Evolutionary conservation across 1,139 yeast species (phyloP).

Genomic region (Geotrichum reessii): DNA sequence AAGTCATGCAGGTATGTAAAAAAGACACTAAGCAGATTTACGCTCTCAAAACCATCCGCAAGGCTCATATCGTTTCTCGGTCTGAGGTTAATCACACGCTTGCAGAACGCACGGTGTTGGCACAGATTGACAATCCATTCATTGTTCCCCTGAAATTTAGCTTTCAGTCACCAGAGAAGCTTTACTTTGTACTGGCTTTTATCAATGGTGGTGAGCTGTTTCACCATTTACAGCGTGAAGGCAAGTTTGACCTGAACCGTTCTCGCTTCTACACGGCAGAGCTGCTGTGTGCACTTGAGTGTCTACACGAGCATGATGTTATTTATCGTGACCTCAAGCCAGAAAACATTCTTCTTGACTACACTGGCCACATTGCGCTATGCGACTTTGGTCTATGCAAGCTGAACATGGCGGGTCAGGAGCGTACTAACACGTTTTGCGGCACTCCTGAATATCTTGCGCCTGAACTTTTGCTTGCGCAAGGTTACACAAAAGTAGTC

Average conservation of each 20-base stretch:
- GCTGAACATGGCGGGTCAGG: slow-evolving; percentile 82
- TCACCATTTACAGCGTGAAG: slow-evolving; percentile 88
- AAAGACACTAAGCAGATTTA: slow-evolving; percentile 91
- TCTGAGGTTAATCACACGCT: slow-evolving; percentile 93
- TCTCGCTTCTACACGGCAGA: slow-evolving; percentile 93
- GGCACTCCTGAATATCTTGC: slow-evolving; percentile 97
- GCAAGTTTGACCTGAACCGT: slow-evolving; percentile 81
- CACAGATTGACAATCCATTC: slow-evolving; percentile 91
- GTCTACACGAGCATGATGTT: slow-evolving; percentile 82
- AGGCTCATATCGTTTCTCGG: slow-evolving; percentile 87
- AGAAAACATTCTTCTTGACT: slow-evolving; percentile 85
- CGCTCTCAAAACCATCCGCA: slow-evolving; percentile 87
- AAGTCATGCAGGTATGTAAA: slow-evolving; percentile 96
- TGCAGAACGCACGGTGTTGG: slow-evolving; percentile 92
- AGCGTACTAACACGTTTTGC: slow-evolving; percentile 88
- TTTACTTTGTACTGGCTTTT: slow-evolving; percentile 83
- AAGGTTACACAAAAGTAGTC: slow-evolving; percentile 91
- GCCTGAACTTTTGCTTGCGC: slow-evolving; percentile 83
- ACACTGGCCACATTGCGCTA: slow-evolving; percentile 93
- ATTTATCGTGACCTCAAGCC: slow-evolving; percentile 95
- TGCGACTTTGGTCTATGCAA: slow-evolving; percentile 97
- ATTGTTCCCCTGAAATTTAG: slow-evolving; percentile 93
- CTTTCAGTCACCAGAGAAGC: slow-evolving; percentile 91
- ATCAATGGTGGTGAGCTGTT: slow-evolving; percentile 96
- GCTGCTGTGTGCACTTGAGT: slow-evolving; percentile 83